Conservation (phyloP, 2,329 filamentous ascomycete genomes). For the Arthroderma sp. region DNA sequence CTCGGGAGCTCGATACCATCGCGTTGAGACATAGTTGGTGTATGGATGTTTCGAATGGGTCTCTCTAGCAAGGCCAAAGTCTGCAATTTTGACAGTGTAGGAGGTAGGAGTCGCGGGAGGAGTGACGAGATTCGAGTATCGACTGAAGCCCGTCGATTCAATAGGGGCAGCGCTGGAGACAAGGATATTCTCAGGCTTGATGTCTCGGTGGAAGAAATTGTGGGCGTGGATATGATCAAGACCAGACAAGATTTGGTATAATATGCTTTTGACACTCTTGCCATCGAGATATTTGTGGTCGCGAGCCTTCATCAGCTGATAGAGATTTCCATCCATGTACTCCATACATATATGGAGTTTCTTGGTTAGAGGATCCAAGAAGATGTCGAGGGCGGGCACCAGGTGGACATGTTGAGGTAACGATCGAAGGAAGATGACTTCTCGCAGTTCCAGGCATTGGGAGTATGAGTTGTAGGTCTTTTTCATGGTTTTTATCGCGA, state of each 20-base stretch:
- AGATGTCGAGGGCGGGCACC: conserved; percentile 95
- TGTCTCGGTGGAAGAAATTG: conserved; percentile 96
- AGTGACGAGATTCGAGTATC: conserved; percentile 86
- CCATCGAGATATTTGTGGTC: conserved; percentile 91
- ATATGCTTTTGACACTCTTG: conserved; percentile 87
- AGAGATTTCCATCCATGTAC: conserved; percentile 98
- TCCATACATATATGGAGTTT: conserved; percentile 98
- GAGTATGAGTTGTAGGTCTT: conserved; percentile 92
- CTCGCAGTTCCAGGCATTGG: conserved; percentile 81
- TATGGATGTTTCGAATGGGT: conserved; percentile 94
- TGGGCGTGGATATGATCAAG: conserved; percentile 96
- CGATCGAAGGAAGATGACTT: conserved; percentile 90
- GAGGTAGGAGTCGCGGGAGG: conserved; percentile 85
- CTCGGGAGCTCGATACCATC: conserved; percentile 91
- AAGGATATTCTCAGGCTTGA: conserved; percentile 97
- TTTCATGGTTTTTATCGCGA: conserved; percentile 99
- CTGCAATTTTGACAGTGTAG: conserved; percentile 96
- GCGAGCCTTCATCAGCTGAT: conserved; percentile 95
- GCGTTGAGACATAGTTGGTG: conserved; percentile 94
- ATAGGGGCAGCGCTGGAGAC: conserved; percentile 79
- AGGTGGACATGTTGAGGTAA: conserved; percentile 79
- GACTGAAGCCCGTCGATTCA: conserved; percentile 70
- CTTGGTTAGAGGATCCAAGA: conserved; percentile 88
- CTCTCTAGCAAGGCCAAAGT: conserved; percentile 94
- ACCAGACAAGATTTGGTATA: conserved; percentile 92